Base-by-base conservation (phyloP, 1,284 basidiomycete species). In the Thecaphora thlaspeos region DNA sequence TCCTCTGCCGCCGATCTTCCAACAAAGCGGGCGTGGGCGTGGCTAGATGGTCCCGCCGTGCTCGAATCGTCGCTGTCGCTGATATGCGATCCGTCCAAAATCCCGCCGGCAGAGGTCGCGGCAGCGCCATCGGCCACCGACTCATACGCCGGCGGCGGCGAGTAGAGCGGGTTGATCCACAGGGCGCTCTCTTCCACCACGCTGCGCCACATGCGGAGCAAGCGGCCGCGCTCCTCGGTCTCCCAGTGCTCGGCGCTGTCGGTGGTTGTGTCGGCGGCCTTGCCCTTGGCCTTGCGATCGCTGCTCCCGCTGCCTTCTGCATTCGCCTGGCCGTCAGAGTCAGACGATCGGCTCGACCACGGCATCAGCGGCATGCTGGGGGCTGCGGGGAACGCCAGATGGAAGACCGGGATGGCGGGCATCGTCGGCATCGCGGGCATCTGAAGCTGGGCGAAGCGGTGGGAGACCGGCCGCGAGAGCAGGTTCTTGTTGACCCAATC, bases 371-470 rank as follows among this genome's bases (percentile, higher is more conserved):
- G 38, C 47, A 48, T 41, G 30, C 43, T 58, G 4, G 51, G 51
- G 11, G 61, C 43, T 14, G 61, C 51, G 8, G 59, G 54, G 18
- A 71, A 39, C 11, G 48, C 57, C 21, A 72, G 61, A 11, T 72
- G 70, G 56, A 70, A 72, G 30, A 72, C 70, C 24, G 52, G 57
- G 44, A 71, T 64, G 24, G 67, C 61, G 2, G 66, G 65, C 53
- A 68, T 62, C 24, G n/a, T 32, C 1, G 61, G 61, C 61, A 68
- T 62, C 24, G n/a, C 26, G 0, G 61, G 61, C 61, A 68, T 64
- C 46, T 68, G 57, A 2, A 68, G 48, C 23, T 66, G 63, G 4
- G 63, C 58, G 26, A 66, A 66, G 40, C 51, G 54, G 52, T 66
- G 50, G 1, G 63, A 55, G n/a, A 66, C 52, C 17, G 58, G 61